Evolutionary conservation across 1,284 basidiomycete genomes (phyloP).

Genomic region (Singerocomus inundabilis): DNA sequence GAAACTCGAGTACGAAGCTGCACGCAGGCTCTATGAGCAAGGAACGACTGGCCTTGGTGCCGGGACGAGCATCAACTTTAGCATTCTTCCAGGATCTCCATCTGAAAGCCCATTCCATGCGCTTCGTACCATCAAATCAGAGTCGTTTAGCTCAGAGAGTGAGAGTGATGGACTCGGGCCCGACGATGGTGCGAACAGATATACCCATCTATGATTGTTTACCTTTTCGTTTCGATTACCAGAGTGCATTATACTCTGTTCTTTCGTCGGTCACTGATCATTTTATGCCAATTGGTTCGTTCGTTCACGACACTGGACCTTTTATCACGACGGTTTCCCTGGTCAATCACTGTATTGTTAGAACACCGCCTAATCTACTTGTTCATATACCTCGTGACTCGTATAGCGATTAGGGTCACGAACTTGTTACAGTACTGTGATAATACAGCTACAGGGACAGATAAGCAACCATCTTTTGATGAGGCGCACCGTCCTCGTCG

Average conservation of each 20-base stretch:
- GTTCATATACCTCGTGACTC: conserved; percentile 34
- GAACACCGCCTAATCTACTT: conserved; percentile 32
- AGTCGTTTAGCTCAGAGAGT: conserved; percentile 52
- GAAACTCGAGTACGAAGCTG: conserved; percentile 88
- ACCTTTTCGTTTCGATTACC: conserved; percentile 3
- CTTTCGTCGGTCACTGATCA: conserved; percentile 7
- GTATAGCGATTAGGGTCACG: conserved; percentile 15
- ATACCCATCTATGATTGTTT: conserved; percentile 28
- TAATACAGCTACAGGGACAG: conserved; percentile 42
- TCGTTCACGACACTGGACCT: conserved; percentile 38
- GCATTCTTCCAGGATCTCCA: conserved; percentile 66
- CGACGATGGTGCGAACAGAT: conserved; percentile 44
- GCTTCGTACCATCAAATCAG: conserved; percentile 57
- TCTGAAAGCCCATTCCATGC: conserved; percentile 42
- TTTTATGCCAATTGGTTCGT: conserved; percentile 21
- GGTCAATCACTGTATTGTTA: conserved; percentile 41
- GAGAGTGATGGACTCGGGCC: conserved; percentile 59
- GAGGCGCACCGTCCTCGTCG: conserved; percentile 78
- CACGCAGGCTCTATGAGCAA: conserved; percentile 79
- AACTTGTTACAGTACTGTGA: conserved; percentile 27
- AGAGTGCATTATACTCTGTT: conserved; percentile 5
- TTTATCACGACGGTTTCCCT: conserved; percentile 21
- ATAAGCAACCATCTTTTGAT: conserved; percentile 70
- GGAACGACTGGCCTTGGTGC: conserved; percentile 66
- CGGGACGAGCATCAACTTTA: conserved; percentile 74